These are phyloP conservation scores for Gracilaria caudata DNA, from an alignment of 23 red algal species.

Conservation along the genomic window DNA sequence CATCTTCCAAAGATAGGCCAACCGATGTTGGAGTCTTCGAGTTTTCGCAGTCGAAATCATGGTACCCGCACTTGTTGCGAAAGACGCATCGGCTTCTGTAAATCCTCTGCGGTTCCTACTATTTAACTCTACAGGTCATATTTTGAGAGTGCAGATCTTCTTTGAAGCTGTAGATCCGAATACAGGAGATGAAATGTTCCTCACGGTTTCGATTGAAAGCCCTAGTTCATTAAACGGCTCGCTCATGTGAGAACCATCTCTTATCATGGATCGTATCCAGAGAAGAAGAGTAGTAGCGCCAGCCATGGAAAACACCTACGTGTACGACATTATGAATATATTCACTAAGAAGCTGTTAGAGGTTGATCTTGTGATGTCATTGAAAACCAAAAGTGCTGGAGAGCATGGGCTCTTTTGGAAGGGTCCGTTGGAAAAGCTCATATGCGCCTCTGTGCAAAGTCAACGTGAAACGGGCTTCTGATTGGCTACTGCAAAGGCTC, in stretches of 20 bases:
- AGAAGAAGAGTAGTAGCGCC: conserved; percentile 91
- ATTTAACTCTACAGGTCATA: conserved; percentile 97
- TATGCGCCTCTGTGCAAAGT: neutral
- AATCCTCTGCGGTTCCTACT: conserved; percentile 93
- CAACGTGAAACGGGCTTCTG: conserved; percentile 18
- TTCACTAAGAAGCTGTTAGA: conserved; percentile 73
- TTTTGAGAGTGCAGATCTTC: conserved; percentile 90
- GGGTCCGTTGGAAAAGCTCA: neutral
- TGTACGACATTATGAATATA: conserved; percentile 94
- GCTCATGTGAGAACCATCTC: conserved; percentile 90
- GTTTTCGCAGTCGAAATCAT: conserved; percentile 97
- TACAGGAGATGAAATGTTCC: conserved; percentile 64
- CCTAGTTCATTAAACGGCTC: conserved; percentile 87
- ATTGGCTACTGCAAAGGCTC: conserved; percentile 19
- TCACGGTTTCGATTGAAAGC: conserved; percentile 47
- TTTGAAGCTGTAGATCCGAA: conserved; percentile 82
- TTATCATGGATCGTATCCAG: conserved; percentile 94
- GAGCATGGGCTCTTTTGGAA: neutral
- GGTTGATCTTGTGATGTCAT: neutral
- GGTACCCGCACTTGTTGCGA: conserved; percentile 49
- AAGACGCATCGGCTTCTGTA: conserved; percentile 14
- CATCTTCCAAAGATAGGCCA: conserved; percentile 92
- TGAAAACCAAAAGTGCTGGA: neutral
- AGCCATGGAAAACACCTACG: conserved; percentile 95
- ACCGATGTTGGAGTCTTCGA: conserved; percentile 88